Evolutionary conservation across 257 asterid species (phyloP).

Genomic region (Primulina huaijiensis): DNA sequence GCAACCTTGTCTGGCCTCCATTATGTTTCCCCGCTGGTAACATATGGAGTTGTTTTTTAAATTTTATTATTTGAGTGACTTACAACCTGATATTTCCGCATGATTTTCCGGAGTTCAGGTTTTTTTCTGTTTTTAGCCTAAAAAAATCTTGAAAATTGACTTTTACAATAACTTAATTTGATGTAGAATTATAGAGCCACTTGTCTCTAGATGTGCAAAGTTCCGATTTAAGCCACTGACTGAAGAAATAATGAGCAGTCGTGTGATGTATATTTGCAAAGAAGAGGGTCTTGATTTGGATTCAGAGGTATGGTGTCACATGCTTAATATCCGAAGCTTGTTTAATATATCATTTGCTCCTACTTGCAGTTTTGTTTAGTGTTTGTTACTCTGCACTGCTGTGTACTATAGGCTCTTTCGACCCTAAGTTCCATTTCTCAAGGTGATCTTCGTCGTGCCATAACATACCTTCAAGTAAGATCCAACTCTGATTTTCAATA

Average conservation of each 20-base stretch:
- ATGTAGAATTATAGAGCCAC: conserved; percentile 90
- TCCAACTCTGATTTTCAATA: conserved; percentile 19
- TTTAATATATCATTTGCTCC: conserved; percentile 15
- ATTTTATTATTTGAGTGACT: not conserved
- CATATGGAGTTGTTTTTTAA: not conserved
- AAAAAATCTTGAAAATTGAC: conserved; percentile 22
- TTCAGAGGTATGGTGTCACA: conserved; percentile 64
- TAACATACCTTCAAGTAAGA: conserved; percentile 89
- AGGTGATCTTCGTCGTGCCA: conserved; percentile 95
- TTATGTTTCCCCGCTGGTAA: not conserved
- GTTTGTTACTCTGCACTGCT: not conserved
- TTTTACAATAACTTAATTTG: conserved; percentile 13
- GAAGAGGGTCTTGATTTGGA: conserved; percentile 85
- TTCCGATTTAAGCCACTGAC: conserved; percentile 97
- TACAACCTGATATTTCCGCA: not conserved
- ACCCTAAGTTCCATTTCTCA: conserved; percentile 86
- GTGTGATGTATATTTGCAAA: conserved; percentile 74
- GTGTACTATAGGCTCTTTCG: conserved; percentile 64
- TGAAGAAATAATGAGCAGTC: conserved; percentile 76
- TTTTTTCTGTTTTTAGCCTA: not conserved
- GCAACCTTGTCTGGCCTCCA: not conserved
- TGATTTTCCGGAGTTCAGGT: conserved; percentile 6
- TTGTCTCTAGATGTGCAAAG: conserved; percentile 96
- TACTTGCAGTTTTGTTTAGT: conserved; percentile 5
- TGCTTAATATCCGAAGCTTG: conserved; percentile 21